Evolutionary conservation across 495 filamentous ascomycete genomes (phyloP).

Genomic region (Lasiosphaeriaceae sp.): DNA sequence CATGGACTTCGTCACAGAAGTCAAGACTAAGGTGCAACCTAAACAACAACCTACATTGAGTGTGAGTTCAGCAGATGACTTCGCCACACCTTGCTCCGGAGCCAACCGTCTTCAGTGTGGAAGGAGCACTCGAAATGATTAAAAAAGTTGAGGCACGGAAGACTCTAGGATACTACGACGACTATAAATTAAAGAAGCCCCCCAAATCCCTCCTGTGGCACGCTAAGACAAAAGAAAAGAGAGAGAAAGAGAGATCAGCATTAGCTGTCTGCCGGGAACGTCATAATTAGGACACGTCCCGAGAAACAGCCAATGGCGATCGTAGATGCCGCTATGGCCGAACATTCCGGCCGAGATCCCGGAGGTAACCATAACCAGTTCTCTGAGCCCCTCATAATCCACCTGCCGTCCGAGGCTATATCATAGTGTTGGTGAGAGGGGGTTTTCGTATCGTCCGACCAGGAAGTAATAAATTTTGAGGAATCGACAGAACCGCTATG

Average conservation of each 20-base stretch:
- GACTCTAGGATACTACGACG: conserved; percentile 1
- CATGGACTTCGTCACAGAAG: too few relatives aligned
- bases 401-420: conserved; percentile 14
- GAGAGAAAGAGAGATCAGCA: conserved; percentile 4
- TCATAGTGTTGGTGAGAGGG: conserved; percentile 6
- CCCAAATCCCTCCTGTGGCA: not conserved
- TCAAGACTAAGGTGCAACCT: too few relatives aligned
- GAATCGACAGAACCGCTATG: not conserved
- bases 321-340: conserved; percentile 14
- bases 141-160: not conserved
- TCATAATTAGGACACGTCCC: conserved; percentile 12
- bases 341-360: conserved; percentile 23
- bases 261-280: conserved; percentile 3
- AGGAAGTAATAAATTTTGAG: not conserved
- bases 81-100: not conserved
- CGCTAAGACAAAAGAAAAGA: not conserved
- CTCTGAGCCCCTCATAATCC: too few relatives aligned
- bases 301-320: conserved; percentile 13
- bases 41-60: too few relatives aligned
- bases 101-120: not conserved
- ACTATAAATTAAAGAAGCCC: conserved; percentile 2
- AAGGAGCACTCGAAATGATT: not conserved
- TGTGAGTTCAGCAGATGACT: not conserved
- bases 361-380: conserved; percentile 35
- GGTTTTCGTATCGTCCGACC: not conserved